Conservation (phyloP, 768 basidiomycete species). For the Macrolepiota albuminosa region DNA sequence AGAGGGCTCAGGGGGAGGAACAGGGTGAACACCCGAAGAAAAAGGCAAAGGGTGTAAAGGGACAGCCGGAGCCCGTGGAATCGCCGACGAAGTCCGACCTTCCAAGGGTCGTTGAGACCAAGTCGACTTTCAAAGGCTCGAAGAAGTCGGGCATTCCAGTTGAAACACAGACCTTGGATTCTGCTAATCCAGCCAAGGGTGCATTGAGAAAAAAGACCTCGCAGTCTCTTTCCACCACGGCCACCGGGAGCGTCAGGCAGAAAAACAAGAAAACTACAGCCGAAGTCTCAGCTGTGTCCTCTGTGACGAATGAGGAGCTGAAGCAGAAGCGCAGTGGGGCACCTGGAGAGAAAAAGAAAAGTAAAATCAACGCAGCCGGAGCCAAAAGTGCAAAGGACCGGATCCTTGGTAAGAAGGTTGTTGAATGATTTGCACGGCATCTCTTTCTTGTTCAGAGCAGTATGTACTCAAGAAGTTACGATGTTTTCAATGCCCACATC, state of each 20-base stretch:
- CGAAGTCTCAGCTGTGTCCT: slow-evolving; percentile 1
- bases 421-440: slow-evolving; percentile 20
- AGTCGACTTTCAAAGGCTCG: not conserved
- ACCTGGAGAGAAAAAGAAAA: slow-evolving; percentile 57
- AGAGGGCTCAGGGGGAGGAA: slow-evolving; percentile 21
- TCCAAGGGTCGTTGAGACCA: not conserved
- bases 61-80: slow-evolving; percentile 7
- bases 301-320: slow-evolving; percentile 38
- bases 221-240: not conserved
- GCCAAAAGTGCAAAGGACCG: slow-evolving; percentile 51
- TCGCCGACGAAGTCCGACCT: not conserved
- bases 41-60: slow-evolving; percentile 31
- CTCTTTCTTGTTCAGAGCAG: not conserved
- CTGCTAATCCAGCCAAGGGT: not conserved
- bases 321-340: slow-evolving; percentile 47
- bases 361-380: slow-evolving; percentile 31
- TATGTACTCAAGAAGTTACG: not conserved
- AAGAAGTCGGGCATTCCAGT: not conserved
- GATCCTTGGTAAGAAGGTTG: slow-evolving; percentile 50
- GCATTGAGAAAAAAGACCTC: not conserved
- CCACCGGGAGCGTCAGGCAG: slow-evolving; percentile 1
- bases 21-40: slow-evolving; percentile 40
- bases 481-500: not conserved
- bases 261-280: slow-evolving; percentile 13
- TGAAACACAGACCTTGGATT: not conserved